Percentiles rank a stretch among this genome's conserved stretches.
Conservation (phyloP, 179 eudicot species). For the Actinidia chinensis region DNA sequence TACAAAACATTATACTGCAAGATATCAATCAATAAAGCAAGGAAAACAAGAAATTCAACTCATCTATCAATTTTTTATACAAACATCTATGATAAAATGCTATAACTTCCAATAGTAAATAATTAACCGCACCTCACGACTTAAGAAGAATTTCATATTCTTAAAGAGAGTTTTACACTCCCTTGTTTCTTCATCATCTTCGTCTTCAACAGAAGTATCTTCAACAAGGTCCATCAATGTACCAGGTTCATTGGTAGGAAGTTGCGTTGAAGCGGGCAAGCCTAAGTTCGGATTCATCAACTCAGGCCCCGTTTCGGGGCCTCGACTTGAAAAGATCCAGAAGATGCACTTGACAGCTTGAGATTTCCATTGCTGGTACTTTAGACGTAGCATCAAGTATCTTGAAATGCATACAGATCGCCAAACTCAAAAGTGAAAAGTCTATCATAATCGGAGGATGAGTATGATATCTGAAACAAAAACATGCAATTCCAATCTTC, state of each 20-base stretch:
- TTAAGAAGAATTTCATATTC: slow-evolving; percentile 74
- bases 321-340: slow-evolving; percentile 38
- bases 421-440: slow-evolving; percentile 23
- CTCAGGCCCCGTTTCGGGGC: slow-evolving; percentile 29
- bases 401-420: slow-evolving; percentile 91
- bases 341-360: slow-evolving; percentile 19
- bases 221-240: slow-evolving; percentile 80
- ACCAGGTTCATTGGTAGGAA: slow-evolving; percentile 76
- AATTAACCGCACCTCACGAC: slow-evolving; percentile 71
- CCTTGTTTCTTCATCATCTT: slow-evolving; percentile 73
- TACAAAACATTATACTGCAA: too few relatives aligned
- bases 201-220: slow-evolving; percentile 53
- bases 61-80: too few relatives aligned
- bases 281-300: slow-evolving; percentile 71
- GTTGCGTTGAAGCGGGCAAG: slow-evolving; percentile 90
- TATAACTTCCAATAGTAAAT: neutral
- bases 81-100: too few relatives aligned
- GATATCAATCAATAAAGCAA: too few relatives aligned
- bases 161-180: slow-evolving; percentile 71
- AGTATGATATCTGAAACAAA: neutral
- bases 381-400: slow-evolving; percentile 49
- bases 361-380: slow-evolving; percentile 26
- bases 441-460: neutral
- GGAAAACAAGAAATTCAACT: too few relatives aligned
- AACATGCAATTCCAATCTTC: slow-evolving; percentile 1